Base-by-base conservation (phyloP, 2,329 filamentous ascomycete species). In the Fusarium heterosporum region DNA sequence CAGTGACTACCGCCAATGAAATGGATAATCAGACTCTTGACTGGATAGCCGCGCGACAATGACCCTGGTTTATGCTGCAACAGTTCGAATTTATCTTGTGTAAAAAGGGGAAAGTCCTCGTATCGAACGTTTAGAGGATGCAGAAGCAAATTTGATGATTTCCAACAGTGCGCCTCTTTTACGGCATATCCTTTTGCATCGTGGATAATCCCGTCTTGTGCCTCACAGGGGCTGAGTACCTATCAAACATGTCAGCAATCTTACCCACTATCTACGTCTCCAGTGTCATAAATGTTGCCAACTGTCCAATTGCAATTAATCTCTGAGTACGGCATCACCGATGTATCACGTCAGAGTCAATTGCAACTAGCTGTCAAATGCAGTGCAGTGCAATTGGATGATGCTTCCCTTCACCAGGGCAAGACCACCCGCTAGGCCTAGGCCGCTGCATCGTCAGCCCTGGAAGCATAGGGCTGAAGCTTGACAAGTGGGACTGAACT, bases 21-120 rank as follows among this genome's bases (percentile, higher is more conserved):
- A 36, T 12, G 4, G 8, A 26, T 42, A 39, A 66, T 52, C 57
- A 48, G 52, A 48, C 43, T 52, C 17, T 53, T 17, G 38, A 64
- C 32, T 39, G 48, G 47, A 49, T 73, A 73, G 71, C 71, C 71
- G 71, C 71, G 71, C 71, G 71, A 73, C 71, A 72, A 73, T 52
- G 47, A 70, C 65, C 56, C 63, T 61, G 36, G 55, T 26, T 36
- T 50, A 46, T 42, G 46, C 63, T 60, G 50, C 41, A 63, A 62
- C 47, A 49, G 57, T 42, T 69, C 42, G 57, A 55, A 50, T 45
- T 57, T 50, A 60, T 47, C 46, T 59, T 57, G 30, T 19, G 45
- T 34, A 42, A 51, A 69, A 68, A 66, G 45, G 64, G 65, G 64
- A 50, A 38, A 43, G 45, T 32, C 32, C 54, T 68, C 55, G 64